Base-by-base conservation (phyloP, 2,329 filamentous ascomycete species). In the Blumeria hordei region DNA sequence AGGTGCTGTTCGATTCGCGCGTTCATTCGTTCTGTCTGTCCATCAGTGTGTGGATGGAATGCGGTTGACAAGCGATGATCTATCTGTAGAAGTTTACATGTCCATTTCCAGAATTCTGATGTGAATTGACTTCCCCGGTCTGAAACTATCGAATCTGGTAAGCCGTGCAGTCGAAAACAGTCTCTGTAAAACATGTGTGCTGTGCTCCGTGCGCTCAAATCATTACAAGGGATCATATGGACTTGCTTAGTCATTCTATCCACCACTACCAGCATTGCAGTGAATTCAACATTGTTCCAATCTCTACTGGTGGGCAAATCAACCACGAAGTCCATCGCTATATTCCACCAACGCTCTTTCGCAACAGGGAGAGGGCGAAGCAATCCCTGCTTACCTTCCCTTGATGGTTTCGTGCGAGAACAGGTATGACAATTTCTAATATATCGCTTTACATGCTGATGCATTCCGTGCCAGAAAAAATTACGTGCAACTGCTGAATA, bases 21-120 rank as follows among this genome's bases (percentile, higher is more conserved):
- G 16, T 61, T 61, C 3, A 53, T 16, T 0, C 35, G 28, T 54
- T 61, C 56, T 11, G 57, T 60, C 11, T 58, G 52, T 6, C 59
- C 51, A 47, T 61, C 58, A 6, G 58, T 58, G 45, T 60, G 21
- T 6, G 45, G 56, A 34, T 61, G 54, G 52, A 55, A 60, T 12
- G 57, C 53, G 4, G 55, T 58, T 7, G 55, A 57, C 18, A 58
- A 37, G 16, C 28, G 1, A 9, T 54, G 51, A 57, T 55, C 18
- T 36, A 21, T 28, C 56, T 41, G 35, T 33, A 18, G 12, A 6
- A 16, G 33, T 43, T 57, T 3, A 59, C 44, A 14, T 37, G 28
- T 45, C 41, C 41, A 45, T 45, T 57, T 53, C 58, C 58, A 61
- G 39, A 60, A 58, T 18, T 55, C 45, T 1, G 34, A 57, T 21